A percentile compares a stretch with the other conserved stretches of the same genome.
Evolutionary conservation across 1,284 basidiomycete genomes (phyloP).

Genomic region (Peniophora sp.): DNA sequence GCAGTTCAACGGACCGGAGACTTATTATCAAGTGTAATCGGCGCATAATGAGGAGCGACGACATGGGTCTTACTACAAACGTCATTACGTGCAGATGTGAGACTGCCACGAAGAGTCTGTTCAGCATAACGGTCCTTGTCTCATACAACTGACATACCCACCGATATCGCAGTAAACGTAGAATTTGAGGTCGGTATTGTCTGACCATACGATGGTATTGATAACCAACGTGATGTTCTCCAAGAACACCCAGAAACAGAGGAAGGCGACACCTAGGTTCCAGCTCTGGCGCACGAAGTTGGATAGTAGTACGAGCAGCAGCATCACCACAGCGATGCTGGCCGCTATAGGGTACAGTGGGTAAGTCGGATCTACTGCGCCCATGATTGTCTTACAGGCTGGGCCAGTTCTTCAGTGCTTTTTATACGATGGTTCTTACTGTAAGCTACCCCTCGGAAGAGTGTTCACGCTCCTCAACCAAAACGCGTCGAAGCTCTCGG

Average conservation of each 20-base stretch:
- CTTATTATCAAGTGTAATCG: not conserved
- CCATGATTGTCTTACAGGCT: no score
- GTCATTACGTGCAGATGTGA: not conserved
- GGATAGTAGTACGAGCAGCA: not conserved
- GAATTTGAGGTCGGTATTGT: not conserved
- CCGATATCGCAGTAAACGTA: not conserved
- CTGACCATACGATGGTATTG: not conserved
- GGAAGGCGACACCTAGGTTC: not conserved
- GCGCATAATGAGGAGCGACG: not conserved
- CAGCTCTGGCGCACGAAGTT: not conserved
- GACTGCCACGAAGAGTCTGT: not conserved
- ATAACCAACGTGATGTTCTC: not conserved
- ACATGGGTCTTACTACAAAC: not conserved
- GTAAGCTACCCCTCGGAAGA: no score
- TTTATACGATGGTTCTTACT: no score
- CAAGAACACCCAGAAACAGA: not conserved
- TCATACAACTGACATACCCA: not conserved
- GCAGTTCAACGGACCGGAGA: not conserved
- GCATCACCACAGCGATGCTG: not conserved
- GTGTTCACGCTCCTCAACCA: no score
- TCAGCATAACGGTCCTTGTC: not conserved
- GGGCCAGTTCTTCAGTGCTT: no score
- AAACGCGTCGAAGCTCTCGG: no score
- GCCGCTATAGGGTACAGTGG: not conserved
- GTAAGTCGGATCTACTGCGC: not conserved